These are phyloP conservation scores for Otatea glauca DNA, from an alignment of 176 grass and related monocot genomes.

Conservation along the genomic window DNA sequence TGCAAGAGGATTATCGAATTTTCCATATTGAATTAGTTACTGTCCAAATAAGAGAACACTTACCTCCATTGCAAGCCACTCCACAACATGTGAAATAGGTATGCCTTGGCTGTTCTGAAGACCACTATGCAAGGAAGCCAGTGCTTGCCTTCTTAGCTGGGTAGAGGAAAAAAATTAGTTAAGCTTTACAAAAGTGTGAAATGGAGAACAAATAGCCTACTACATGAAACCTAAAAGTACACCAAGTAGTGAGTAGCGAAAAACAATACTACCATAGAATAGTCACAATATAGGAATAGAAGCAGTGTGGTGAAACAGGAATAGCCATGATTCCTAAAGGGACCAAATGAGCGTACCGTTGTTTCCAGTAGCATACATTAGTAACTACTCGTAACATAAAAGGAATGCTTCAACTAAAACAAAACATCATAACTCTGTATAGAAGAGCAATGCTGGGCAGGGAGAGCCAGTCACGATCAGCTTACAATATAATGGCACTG, in stretches of 20 bases:
- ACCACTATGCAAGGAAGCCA: conserved; percentile 83
- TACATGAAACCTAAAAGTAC: conserved; percentile 24
- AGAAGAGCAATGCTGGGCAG: background rate
- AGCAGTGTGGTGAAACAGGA: background rate
- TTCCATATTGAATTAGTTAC: background rate
- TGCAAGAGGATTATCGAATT: conserved; percentile 5
- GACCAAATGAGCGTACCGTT: background rate
- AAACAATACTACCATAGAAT: conserved; percentile 13
- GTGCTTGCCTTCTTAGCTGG: conserved; percentile 90
- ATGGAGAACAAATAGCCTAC: conserved; percentile 36
- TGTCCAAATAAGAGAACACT: too few species aligned
- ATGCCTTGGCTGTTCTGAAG: conserved; percentile 91
- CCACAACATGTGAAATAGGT: conserved; percentile 69
- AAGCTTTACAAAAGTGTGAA: conserved; percentile 41
- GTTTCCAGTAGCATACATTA: background rate
- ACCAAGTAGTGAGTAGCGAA: background rate
- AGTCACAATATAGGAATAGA: background rate
- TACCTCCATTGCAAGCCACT: conserved; percentile 86
- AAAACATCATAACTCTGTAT: conserved; percentile 6
- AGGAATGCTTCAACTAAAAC: background rate
- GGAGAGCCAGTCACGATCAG: conserved; percentile 6
- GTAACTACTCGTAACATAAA: background rate
- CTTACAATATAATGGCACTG: conserved; percentile 21
- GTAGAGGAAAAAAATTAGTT: conserved; percentile 35
- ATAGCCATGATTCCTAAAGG: background rate